Conservation (phyloP, 257 asterid genomes). For the Plantago major region DNA sequence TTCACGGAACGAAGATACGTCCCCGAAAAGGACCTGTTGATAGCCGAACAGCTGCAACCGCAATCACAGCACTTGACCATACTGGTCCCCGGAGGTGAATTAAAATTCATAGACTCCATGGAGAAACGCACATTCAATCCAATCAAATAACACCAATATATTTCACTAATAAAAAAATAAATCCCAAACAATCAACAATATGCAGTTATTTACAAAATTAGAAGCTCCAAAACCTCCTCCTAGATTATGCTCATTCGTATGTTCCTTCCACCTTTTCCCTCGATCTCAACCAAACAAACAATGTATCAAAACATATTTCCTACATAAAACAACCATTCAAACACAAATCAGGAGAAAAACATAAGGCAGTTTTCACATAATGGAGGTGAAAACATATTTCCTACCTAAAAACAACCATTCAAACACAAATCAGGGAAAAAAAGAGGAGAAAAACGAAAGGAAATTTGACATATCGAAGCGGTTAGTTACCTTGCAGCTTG, state of each 20-base stretch:
- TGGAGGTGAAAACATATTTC: background rate
- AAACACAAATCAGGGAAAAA: too few species aligned
- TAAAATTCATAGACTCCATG: slow-evolving; percentile 55
- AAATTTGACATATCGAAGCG: background rate
- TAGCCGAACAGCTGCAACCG: slow-evolving; percentile 54
- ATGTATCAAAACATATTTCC: slow-evolving; percentile 20
- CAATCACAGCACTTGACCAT: slow-evolving; percentile 64
- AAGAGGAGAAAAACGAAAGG: too few species aligned
- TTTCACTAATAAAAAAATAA: slow-evolving; percentile 9
- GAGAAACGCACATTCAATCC: slow-evolving; percentile 26
- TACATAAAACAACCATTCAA: slow-evolving; percentile 1
- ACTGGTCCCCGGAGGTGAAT: slow-evolving; percentile 32
- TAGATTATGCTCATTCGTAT: slow-evolving; percentile 8
- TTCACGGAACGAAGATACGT: slow-evolving; percentile 58
- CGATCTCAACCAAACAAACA: slow-evolving; percentile 21
- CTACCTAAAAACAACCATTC: too few species aligned
- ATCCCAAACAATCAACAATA: slow-evolving; percentile 20
- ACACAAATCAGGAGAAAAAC: background rate
- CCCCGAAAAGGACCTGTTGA: slow-evolving; percentile 48
- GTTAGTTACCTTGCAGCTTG: slow-evolving; percentile 25
- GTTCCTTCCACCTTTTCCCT: slow-evolving; percentile 24
- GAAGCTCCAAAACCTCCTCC: slow-evolving; percentile 38
- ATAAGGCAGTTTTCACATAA: slow-evolving; percentile 3
- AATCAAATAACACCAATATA: slow-evolving; percentile 14
- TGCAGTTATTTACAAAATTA: slow-evolving; percentile 18